These are phyloP conservation scores for Hemisphaericaspora nanyangensis DNA, from an alignment of 805 yeast genomes.

Conservation along the genomic window DNA sequence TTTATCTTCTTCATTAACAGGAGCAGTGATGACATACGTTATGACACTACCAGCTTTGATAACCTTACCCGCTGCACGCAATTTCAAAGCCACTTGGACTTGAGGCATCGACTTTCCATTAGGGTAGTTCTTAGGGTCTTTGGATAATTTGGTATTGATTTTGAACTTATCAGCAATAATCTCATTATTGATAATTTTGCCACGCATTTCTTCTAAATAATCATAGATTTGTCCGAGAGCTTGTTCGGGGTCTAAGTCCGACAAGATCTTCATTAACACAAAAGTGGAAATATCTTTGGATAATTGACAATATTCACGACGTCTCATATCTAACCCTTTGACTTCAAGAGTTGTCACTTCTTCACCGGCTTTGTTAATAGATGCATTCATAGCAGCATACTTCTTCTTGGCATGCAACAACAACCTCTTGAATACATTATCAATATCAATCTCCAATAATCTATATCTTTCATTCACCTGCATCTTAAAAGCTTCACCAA, in stretches of 20 bases:
- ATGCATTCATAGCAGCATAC: conserved; percentile 84
- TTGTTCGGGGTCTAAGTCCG: conserved; percentile 72
- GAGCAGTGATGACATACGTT: conserved; percentile 70
- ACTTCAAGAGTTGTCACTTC: conserved; percentile 64
- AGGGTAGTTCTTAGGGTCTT: conserved; percentile 83
- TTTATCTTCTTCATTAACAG: conserved; percentile 20
- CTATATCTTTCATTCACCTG: conserved; percentile 86
- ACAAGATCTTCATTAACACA: conserved; percentile 66
- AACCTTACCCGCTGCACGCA: conserved; percentile 78
- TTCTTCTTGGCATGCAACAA: conserved; percentile 93
- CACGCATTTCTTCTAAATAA: conserved; percentile 59
- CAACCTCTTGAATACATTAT: conserved; percentile 82
- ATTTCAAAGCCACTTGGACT: conserved; percentile 84
- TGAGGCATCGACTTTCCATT: conserved; percentile 80
- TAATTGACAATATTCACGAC: conserved; percentile 93
- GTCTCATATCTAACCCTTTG: conserved; percentile 93
- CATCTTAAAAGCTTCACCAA: conserved; percentile 81
- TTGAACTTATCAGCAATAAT: conserved; percentile 65
- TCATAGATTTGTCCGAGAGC: conserved; percentile 69
- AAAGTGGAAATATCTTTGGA: conserved; percentile 83
- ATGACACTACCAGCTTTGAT: conserved; percentile 88
- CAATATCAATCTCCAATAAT: conserved; percentile 89
- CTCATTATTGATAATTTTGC: conserved; percentile 55
- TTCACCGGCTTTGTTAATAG: conserved; percentile 52
- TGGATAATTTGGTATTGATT: conserved; percentile 84